Evolutionary conservation across 1,139 yeast genomes (phyloP).

Genomic region (Ogataea hybrid): DNA sequence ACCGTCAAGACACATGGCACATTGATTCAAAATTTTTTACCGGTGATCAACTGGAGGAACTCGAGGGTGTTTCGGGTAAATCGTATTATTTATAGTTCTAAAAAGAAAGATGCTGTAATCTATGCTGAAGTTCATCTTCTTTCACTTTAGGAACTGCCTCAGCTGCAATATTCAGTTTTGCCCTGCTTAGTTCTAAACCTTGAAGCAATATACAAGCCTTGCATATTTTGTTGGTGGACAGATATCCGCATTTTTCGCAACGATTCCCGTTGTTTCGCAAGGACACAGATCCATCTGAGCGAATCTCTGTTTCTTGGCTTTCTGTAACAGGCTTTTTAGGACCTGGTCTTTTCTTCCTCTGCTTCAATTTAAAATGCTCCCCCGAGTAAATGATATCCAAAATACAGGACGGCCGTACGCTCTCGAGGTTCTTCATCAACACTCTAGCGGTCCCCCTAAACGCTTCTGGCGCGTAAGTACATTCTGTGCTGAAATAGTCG

Average conservation of each 20-base stretch:
- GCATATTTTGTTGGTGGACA: slow-evolving; percentile 84
- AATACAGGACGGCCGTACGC: slow-evolving; percentile 89
- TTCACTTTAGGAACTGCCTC: slow-evolving; percentile 53
- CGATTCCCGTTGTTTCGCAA: slow-evolving; percentile 55
- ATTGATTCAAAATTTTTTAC: slow-evolving; percentile 77
- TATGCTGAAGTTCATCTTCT: slow-evolving; percentile 59
- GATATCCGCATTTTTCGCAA: slow-evolving; percentile 89
- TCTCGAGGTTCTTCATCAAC: slow-evolving; percentile 84
- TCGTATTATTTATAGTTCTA: slow-evolving; percentile 75
- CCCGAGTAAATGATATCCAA: slow-evolving; percentile 95
- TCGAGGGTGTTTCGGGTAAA: slow-evolving; percentile 93
- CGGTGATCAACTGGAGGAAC: slow-evolving; percentile 78
- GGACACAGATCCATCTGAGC: slow-evolving; percentile 60
- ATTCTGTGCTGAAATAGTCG: slow-evolving; percentile 96
- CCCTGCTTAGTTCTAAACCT: slow-evolving; percentile 77
- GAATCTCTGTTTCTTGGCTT: slow-evolving; percentile 51
- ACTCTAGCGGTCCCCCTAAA: slow-evolving; percentile 97
- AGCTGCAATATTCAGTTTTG: slow-evolving; percentile 54
- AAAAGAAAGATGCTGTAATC: slow-evolving; percentile 64
- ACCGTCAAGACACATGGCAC: slow-evolving; percentile 97
- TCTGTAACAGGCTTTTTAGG: slow-evolving; percentile 7
- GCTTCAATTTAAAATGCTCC: slow-evolving; percentile 72
- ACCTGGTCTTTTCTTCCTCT: slow-evolving; percentile 38
- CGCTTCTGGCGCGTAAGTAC: slow-evolving; percentile 98
- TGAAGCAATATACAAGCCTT: slow-evolving; percentile 89